A percentile compares a stretch with the other conserved stretches of the same genome.
phyloP scores from a whole-genome alignment of 176 grass and related monocot genomes.

The maize (Zea mays) region Zm-B73-REFERENCE-NAM-5.0 NC_050096.1:123392001-123392500 shows the following conservation, averaged over 20 bases:
- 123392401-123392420: neutral
- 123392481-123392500: constrained; percentile 79
- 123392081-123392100: neutral
- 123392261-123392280: constrained; percentile 55
- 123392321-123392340: constrained; percentile 52
- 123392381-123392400: neutral
- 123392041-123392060: neutral
- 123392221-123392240: constrained; percentile 37
- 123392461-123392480: constrained; percentile 68
- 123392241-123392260: constrained; percentile 53
- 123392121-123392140: neutral
- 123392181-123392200: neutral
- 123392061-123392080: neutral
- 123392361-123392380: neutral
- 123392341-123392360: constrained; percentile 35
- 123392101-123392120: constrained; percentile 23
- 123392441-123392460: constrained; percentile 42
- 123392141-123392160: no score
- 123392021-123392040: constrained; percentile 29
- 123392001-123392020: neutral
- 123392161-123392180: neutral
- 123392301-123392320: constrained; percentile 53
- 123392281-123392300: constrained; percentile 54
- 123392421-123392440: neutral
- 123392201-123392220: constrained; percentile 8